Conservation (phyloP, 2,329 filamentous ascomycete species). For the Ophiostoma pallidulum region DNA sequence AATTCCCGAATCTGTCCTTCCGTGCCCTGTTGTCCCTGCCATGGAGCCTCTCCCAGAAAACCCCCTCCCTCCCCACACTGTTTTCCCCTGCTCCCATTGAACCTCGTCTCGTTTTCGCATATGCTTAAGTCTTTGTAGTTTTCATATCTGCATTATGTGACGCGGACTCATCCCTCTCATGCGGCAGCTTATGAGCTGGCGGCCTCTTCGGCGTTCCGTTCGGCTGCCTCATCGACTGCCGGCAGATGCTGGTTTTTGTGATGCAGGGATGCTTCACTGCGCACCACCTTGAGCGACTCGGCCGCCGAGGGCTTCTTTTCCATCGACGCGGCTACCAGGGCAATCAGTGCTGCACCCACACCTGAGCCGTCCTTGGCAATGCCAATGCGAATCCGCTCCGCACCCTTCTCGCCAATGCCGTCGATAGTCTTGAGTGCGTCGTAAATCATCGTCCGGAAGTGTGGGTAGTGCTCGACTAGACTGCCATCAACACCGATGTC, state of each 20-base stretch:
- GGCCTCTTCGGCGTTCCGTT: conserved; percentile 17
- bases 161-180: background rate
- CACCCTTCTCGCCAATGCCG: conserved; percentile 66
- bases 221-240: conserved; percentile 20
- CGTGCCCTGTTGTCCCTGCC: no score
- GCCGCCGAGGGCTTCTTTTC: conserved; percentile 33
- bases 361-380: conserved; percentile 96
- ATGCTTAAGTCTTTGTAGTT: no score
- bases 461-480: conserved; percentile 90
- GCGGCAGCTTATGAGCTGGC: background rate
- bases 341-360: conserved; percentile 91
- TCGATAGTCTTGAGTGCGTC: conserved; percentile 70
- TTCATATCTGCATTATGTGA: background rate
- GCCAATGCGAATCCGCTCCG: conserved; percentile 82
- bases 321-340: conserved; percentile 69
- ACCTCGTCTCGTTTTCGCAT: background rate
- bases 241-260: conserved; percentile 25
- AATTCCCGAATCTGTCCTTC: no score
- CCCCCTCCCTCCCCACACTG: background rate
- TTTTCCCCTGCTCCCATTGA: no score
- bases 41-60: no score
- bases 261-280: conserved; percentile 22
- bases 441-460: conserved; percentile 80
- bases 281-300: conserved; percentile 34
- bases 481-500: conserved; percentile 94